These are phyloP conservation scores for Hypoxylon lienhwacheense DNA, from an alignment of 495 filamentous ascomycete genomes.

Conservation along the genomic window DNA sequence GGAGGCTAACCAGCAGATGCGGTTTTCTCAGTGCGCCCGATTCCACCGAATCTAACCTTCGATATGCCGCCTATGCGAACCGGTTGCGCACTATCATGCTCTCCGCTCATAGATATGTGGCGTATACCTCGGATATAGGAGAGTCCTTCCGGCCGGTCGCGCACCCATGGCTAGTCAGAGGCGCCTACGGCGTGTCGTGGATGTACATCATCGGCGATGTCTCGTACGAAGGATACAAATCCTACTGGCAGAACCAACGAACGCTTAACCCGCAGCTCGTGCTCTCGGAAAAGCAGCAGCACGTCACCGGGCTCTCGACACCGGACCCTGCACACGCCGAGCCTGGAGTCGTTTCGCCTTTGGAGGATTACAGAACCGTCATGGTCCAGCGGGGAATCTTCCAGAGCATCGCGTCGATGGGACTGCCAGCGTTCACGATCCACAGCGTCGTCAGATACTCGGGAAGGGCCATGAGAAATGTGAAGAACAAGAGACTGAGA, in stretches of 20 bases:
- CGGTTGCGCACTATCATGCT: conserved; percentile 86
- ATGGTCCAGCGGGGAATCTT: conserved; percentile 91
- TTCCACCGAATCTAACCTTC: conserved; percentile 79
- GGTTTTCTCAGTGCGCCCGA: conserved; percentile 63
- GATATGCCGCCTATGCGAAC: conserved; percentile 91
- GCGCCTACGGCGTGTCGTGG: conserved; percentile 92
- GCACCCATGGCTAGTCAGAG: conserved; percentile 75
- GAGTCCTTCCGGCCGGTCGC: conserved; percentile 95
- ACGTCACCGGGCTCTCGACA: conserved; percentile 40
- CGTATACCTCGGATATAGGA: conserved; percentile 96
- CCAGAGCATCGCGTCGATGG: conserved; percentile 90
- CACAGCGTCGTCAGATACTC: conserved; percentile 89
- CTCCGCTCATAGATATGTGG: conserved; percentile 92
- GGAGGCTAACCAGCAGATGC: conserved; percentile 14
- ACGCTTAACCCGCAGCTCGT: conserved; percentile 53
- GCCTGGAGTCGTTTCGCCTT: conserved; percentile 64
- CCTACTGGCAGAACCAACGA: conserved; percentile 79
- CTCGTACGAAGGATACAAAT: conserved; percentile 91
- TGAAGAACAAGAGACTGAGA: conserved; percentile 70
- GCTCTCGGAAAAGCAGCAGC: conserved; percentile 45
- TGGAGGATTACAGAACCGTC: conserved; percentile 88
- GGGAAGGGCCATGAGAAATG: conserved; percentile 75
- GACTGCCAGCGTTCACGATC: conserved; percentile 91
- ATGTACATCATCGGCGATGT: conserved; percentile 90
- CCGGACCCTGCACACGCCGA: conserved; percentile 21